A percentile compares a stretch with the other conserved stretches of the same genome.
These are phyloP conservation scores for Sclerotinia spermophila DNA, from an alignment of 2,329 filamentous ascomycete genomes.

Conservation along the genomic window DNA sequence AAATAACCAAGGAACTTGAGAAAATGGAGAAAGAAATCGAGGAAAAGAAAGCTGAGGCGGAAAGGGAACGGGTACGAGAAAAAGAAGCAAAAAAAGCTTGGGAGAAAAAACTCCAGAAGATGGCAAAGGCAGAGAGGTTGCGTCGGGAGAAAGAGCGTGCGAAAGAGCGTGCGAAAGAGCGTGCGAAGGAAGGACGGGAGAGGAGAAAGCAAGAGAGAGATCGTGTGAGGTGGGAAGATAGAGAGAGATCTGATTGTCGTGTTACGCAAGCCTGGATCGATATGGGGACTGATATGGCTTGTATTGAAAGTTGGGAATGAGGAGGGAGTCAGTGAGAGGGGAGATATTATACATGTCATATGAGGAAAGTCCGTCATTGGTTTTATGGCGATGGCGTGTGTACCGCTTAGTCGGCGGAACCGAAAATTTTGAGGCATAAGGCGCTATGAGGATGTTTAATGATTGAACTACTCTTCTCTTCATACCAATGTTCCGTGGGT, in stretches of 20 bases:
- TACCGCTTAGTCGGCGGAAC: neutral
- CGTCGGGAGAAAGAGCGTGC: neutral
- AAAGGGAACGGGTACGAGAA: neutral
- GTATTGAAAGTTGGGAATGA: neutral
- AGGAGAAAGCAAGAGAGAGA: neutral
- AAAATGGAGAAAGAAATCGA: neutral
- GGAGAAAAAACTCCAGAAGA: neutral
- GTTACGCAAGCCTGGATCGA: constrained; percentile 1
- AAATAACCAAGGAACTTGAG: neutral
- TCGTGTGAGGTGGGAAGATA: neutral
- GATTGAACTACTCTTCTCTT: neutral
- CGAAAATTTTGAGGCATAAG: neutral
- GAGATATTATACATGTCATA: neutral
- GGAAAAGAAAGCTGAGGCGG: neutral
- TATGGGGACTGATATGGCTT: neutral
- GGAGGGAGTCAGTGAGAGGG: too few relatives aligned
- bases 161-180: neutral
- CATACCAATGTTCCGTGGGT: neutral
- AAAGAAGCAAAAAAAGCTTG: neutral
- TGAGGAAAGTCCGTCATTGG: neutral
- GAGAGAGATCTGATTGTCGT: neutral
- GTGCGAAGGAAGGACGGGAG: neutral
- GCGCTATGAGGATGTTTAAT: neutral
- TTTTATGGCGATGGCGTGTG: too few relatives aligned
- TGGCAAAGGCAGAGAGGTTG: neutral